Evolutionary conservation across 2,329 filamentous ascomycete species (phyloP), one percentile per base, ranked within the genome.

Genomic region (Penicillium sp.): DNA sequence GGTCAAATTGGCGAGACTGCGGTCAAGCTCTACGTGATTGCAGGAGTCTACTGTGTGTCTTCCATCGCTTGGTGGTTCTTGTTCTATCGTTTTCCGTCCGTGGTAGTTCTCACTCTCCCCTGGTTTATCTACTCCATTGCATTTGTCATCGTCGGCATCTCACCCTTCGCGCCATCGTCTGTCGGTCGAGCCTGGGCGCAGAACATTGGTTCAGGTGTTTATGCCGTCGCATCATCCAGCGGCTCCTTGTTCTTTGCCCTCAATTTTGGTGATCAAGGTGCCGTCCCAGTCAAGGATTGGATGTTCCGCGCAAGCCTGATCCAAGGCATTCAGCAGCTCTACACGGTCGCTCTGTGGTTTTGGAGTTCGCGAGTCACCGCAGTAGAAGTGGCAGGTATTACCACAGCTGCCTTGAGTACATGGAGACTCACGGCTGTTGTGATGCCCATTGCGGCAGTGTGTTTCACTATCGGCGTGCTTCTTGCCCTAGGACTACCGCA

Each of bases 271-370:
- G 83, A 84, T 62, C 85, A 87, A 75, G 84, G 82, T 43, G 85
- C 85, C 47, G 81, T 82, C 3, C 84, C 85, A 7, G 82, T 87
- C 46, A 85, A 83, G 67, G 79, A 84, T 35, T 88, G 86, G 86
- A 85, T 86, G n/a, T 87, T 85, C 74, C 81, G 87, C 55, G 87
- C 87, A 16, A 86, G 85, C 64, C 71, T 85, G 14, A 87, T 89
- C 52, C 85, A 88, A 69, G 87, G 87, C 44, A 86, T 85, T 7
- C 86, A 88, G 66, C 86, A 89, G 67, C 77, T 86, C 59, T 89
- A 88, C 69, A 80, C 87, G 50, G 81, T 85, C 25, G 83, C 80
- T 6, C 78, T 89, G 11, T 89, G 86, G 86, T 88, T 84, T 68
- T 89, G 87, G 87, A 87, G 86, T 27, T 78, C 76, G 13, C 67